Percentiles rank a stretch among this genome's conserved stretches.
Evolutionary conservation across 1,284 basidiomycete genomes (phyloP).

Genomic region (Malassezia yamatoensis): DNA sequence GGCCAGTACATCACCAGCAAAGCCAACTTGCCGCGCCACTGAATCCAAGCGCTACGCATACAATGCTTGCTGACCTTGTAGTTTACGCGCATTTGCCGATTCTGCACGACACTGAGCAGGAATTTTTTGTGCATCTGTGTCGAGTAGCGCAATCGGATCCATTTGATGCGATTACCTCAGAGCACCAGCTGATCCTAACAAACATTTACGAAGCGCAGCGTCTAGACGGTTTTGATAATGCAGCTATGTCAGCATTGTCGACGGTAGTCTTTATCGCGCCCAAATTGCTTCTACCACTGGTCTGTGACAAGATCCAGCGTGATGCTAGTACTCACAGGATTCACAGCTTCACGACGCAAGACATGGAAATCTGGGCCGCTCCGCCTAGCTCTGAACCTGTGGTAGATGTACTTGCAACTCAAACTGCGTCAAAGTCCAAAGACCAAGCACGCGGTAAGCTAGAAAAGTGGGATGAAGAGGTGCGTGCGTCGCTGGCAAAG

Average conservation of each 20-base stretch:
- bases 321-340: conserved; percentile 26
- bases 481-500: conserved; percentile 43
- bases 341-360: conserved; percentile 25
- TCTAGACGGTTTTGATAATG: conserved; percentile 21
- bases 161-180: conserved; percentile 26
- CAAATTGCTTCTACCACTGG: conserved; percentile 25
- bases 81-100: conserved; percentile 36
- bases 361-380: conserved; percentile 41
- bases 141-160: conserved; percentile 32
- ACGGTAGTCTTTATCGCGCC: conserved; percentile 38
- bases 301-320: conserved; percentile 25
- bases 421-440: conserved; percentile 13
- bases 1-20: not conserved
- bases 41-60: not conserved
- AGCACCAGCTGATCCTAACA: conserved; percentile 24
- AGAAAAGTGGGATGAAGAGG: conserved; percentile 45
- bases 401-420: conserved; percentile 33
- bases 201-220: conserved; percentile 21
- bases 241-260: conserved; percentile 32
- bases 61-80: conserved; percentile 34
- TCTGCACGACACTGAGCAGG: conserved; percentile 26
- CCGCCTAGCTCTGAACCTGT: conserved; percentile 28
- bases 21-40: not conserved
- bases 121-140: conserved; percentile 39
- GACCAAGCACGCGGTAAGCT: conserved; percentile 19